Percentiles rank a stretch among this genome's conserved stretches.
Evolutionary conservation across 2,329 filamentous ascomycete genomes (phyloP).

Genomic region (Pseudocercospora fijiensis): DNA sequence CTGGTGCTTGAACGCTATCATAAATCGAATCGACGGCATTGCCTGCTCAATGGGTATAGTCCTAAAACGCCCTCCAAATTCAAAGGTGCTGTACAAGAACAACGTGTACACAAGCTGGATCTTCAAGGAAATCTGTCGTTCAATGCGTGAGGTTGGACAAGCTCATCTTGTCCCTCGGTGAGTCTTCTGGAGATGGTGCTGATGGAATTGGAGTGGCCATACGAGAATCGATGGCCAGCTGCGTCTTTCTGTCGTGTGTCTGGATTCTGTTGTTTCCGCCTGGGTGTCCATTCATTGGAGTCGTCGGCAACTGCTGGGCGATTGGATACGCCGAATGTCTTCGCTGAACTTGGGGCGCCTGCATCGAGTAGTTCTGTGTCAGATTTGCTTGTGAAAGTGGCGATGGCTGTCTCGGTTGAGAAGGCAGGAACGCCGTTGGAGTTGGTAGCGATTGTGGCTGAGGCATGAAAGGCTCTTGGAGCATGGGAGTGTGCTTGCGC

Average conservation of each 20-base stretch:
- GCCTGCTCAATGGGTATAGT: slow-evolving; percentile 16
- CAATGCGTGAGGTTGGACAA: slow-evolving; percentile 40
- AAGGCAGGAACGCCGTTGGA: slow-evolving; percentile 29
- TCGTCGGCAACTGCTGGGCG: slow-evolving; percentile 19
- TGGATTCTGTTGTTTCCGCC: slow-evolving; percentile 12
- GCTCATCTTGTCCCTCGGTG: slow-evolving; percentile 42
- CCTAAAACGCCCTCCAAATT: slow-evolving; percentile 12
- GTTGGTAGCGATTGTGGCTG: slow-evolving; percentile 30
- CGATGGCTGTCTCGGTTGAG: slow-evolving; percentile 29
- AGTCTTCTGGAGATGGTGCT: slow-evolving; percentile 34
- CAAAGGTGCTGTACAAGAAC: slow-evolving; percentile 16
- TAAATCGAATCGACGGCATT: background rate
- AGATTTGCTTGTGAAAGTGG: slow-evolving; percentile 25
- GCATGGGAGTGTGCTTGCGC: slow-evolving; percentile 35
- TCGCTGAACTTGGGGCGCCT: slow-evolving; percentile 26
- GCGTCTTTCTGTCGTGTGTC: slow-evolving; percentile 26
- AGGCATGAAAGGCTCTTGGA: slow-evolving; percentile 39
- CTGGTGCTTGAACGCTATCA: slow-evolving; percentile 20
- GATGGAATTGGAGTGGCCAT: slow-evolving; percentile 33
- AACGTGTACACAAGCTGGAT: slow-evolving; percentile 9
- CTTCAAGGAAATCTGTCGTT: slow-evolving; percentile 12
- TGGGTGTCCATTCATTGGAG: slow-evolving; percentile 31
- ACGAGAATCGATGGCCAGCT: slow-evolving; percentile 31
- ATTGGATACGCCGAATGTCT: slow-evolving; percentile 26
- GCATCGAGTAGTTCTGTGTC: slow-evolving; percentile 34